Base-by-base conservation (phyloP, 768 basidiomycete species). In the Lactarius sanguifluus region DNA sequence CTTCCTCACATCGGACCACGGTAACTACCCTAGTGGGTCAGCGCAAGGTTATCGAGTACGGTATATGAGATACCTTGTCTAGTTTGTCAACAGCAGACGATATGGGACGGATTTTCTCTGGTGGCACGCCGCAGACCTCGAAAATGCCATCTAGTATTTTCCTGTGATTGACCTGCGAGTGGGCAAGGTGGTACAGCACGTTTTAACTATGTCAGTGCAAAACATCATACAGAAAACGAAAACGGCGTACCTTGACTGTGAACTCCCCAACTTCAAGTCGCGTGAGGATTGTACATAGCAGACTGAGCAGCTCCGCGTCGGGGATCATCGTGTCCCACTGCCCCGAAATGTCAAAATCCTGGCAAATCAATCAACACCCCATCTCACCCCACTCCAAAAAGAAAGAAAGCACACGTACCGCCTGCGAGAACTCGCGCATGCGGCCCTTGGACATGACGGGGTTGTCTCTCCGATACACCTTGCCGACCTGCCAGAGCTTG, bases 351-450 rank as follows among this genome's bases (percentile, higher is more conserved):
- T 98, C 97, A 73, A 98, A 91, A 76, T 99, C 96, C 95, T 96
- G 71, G 59, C 25, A 40, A 40, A 43, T 3, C 3, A 56, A 56
- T 32, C 54, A 32, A 30, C 7, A 30, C 18, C 28, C 45, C 5
- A 13, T 18, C 38, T 41, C 47, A 64, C 59, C 34, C 34, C 34
- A 45, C 32, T 28, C 32, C 20, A 52, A 36, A 54, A 4, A 5
- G 5, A 28, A 67, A 50, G 2, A 16, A 16, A 28, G 28, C 28
- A 13, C 20, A 79, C 86, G 71, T 70, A 95, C 94, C 69, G 96
- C 97, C 77, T 99, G 97, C 73, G 91, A 93, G 74, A 99, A 99
- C 79, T 99, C 97, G 66, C 97, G 86, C 96, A 99, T 97, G 32
- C 97, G 83, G 0, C 97, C 97, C 80, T 99, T 99, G 34, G 89